A percentile compares a stretch with the other conserved stretches of the same genome.
phyloP scores from a whole-genome alignment of 768 basidiomycete genomes.

The Termitomyces sp. region DNA sequence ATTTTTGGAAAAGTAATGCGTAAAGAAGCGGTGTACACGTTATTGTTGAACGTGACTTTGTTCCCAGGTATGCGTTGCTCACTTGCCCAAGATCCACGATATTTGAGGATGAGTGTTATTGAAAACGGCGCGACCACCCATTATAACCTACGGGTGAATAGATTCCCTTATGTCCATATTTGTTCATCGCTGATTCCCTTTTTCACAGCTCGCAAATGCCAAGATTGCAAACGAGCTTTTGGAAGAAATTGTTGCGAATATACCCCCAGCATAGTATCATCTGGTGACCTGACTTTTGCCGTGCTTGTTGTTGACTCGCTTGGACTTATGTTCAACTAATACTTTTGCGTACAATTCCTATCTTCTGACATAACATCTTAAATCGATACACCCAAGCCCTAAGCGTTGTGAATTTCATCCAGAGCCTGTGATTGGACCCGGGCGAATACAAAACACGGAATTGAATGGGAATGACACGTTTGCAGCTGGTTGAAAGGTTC shows the following conservation, averaged over 20 bases:
- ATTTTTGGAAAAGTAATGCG: slow-evolving; percentile 61
- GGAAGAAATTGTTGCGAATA: slow-evolving; percentile 49
- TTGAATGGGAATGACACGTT: slow-evolving; percentile 6
- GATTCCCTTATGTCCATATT: slow-evolving; percentile 2
- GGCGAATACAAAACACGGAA: neutral
- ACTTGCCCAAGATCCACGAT: slow-evolving; percentile 74
- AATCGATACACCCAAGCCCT: neutral
- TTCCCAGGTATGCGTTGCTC: slow-evolving; percentile 77
- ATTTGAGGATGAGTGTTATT: slow-evolving; percentile 72
- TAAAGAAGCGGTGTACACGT: slow-evolving; percentile 76
- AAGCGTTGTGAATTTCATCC: slow-evolving; percentile 4
- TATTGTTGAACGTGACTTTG: slow-evolving; percentile 71
- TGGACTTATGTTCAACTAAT: slow-evolving; percentile 13
- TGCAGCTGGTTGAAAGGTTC: slow-evolving; percentile 2
- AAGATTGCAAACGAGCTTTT: slow-evolving; percentile 71
- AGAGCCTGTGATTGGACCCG: slow-evolving; percentile 3
- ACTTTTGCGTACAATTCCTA: slow-evolving; percentile 3
- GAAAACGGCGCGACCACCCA: slow-evolving; percentile 58
- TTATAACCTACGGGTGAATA: slow-evolving; percentile 71
- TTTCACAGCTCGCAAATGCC: slow-evolving; percentile 54
- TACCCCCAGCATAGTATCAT: slow-evolving; percentile 32
- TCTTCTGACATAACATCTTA: neutral
- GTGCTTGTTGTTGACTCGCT: neutral
- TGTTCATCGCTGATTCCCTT: slow-evolving; percentile 2
- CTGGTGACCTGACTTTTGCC: neutral